phyloP scores from a whole-genome alignment of 2,329 filamentous ascomycete genomes.

The Dothistroma pini region DNA sequence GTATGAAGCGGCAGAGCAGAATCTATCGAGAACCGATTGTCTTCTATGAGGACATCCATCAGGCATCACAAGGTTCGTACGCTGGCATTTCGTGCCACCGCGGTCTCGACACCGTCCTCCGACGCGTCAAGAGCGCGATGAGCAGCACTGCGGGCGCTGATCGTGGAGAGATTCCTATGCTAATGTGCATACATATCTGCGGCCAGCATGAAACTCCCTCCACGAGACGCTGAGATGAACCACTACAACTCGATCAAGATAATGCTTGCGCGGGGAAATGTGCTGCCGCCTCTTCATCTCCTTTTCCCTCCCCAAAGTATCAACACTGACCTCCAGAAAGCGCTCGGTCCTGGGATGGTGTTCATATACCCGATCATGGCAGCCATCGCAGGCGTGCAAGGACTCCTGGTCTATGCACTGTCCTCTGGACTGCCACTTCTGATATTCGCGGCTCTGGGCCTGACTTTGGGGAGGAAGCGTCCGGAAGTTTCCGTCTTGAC shows the following conservation, averaged over 20 bases:
- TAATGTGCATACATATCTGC: slow-evolving; percentile 1
- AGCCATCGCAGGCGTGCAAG: slow-evolving; percentile 74
- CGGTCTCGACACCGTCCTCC: slow-evolving; percentile 4
- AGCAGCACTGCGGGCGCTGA: slow-evolving; percentile 81
- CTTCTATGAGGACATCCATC: neutral
- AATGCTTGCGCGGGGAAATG: slow-evolving; percentile 97
- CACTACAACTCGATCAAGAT: slow-evolving; percentile 97
- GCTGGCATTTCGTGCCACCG: slow-evolving; percentile 20
- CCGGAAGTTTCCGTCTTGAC: slow-evolving; percentile 82
- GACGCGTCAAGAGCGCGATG: slow-evolving; percentile 10
- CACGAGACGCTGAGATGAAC: slow-evolving; percentile 85
- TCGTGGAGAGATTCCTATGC: slow-evolving; percentile 32
- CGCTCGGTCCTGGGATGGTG: slow-evolving; percentile 76
- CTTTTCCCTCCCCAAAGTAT: slow-evolving; percentile 29
- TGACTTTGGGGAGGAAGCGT: slow-evolving; percentile 73
- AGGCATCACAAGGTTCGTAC: slow-evolving; percentile 19
- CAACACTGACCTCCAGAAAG: slow-evolving; percentile 42
- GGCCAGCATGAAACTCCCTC: slow-evolving; percentile 1
- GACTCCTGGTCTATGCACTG: slow-evolving; percentile 71
- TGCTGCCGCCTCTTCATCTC: slow-evolving; percentile 70
- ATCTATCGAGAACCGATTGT: neutral
- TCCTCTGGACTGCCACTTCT: slow-evolving; percentile 69
- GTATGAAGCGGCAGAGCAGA: slow-evolving; percentile 9
- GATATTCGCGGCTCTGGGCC: slow-evolving; percentile 69
- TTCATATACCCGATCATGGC: slow-evolving; percentile 80